These are phyloP conservation scores for Coemansia asiatica DNA, from an alignment of 192 early-diverging fungal genomes.

Conservation along the genomic window DNA sequence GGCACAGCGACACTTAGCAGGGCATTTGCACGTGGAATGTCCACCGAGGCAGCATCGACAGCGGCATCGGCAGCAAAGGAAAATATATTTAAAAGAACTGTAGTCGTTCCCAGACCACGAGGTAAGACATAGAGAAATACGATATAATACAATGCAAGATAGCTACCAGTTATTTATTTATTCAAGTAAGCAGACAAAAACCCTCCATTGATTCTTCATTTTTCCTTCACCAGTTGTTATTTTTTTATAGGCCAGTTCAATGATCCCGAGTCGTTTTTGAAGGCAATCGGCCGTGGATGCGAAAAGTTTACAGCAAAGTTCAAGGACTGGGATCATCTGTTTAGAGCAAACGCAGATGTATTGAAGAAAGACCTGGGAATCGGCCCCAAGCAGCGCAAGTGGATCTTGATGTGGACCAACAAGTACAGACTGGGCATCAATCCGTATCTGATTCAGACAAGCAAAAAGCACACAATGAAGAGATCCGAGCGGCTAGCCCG, in stretches of 20 bases:
- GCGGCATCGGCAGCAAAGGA: background rate
- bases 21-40: slow-evolving; percentile 21
- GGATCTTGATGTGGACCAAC: slow-evolving; percentile 59
- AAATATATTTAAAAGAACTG: background rate
- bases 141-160: too few relatives aligned
- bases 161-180: too few relatives aligned
- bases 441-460: slow-evolving; percentile 56
- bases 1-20: slow-evolving; percentile 1
- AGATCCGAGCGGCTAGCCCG: slow-evolving; percentile 44
- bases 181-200: background rate
- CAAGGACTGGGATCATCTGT: slow-evolving; percentile 63
- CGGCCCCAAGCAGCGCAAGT: slow-evolving; percentile 63
- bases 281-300: slow-evolving; percentile 54
- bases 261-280: slow-evolving; percentile 34
- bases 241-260: slow-evolving; percentile 26
- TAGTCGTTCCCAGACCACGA: slow-evolving; percentile 25
- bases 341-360: slow-evolving; percentile 48
- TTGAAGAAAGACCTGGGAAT: slow-evolving; percentile 64
- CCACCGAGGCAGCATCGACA: slow-evolving; percentile 21
- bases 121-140: slow-evolving; percentile 11
- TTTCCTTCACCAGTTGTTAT: background rate
- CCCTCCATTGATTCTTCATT: background rate
- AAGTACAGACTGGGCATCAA: slow-evolving; percentile 59
- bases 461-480: slow-evolving; percentile 55
- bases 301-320: slow-evolving; percentile 55